Evolutionary conservation across 306 rosid genomes (phyloP).

Genomic region (Mucuna pruriens): DNA sequence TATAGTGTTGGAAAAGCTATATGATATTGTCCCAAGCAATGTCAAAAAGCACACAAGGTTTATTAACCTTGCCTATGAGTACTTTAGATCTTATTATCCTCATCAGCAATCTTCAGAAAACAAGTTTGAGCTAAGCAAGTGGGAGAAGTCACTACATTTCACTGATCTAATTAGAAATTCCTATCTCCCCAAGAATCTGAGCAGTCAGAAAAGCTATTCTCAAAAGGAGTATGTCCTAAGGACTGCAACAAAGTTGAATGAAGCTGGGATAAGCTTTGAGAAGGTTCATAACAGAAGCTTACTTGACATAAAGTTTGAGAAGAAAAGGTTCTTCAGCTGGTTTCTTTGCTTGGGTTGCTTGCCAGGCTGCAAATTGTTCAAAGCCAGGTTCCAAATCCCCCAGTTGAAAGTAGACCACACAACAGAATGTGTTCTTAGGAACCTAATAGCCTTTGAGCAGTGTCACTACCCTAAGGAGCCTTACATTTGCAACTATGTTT

Average conservation of each 20-base stretch:
- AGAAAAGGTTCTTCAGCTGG: conserved; percentile 32
- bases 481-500: conserved; percentile 55
- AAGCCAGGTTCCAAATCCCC: conserved; percentile 42
- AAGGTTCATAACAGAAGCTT: conserved; percentile 10
- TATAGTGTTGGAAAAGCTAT: conserved; percentile 42
- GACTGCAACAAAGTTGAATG: conserved; percentile 43
- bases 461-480: conserved; percentile 52
- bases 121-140: background rate
- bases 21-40: conserved; percentile 25
- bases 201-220: background rate
- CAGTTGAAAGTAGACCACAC: conserved; percentile 35
- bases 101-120: background rate
- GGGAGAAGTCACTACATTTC: conserved; percentile 46
- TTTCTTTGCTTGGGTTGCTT: conserved; percentile 44
- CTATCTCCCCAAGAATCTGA: conserved; percentile 31
- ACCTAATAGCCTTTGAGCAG: conserved; percentile 62
- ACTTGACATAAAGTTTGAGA: conserved; percentile 39
- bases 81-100: conserved; percentile 33
- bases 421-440: conserved; percentile 54
- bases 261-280: conserved; percentile 49
- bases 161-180: conserved; percentile 54
- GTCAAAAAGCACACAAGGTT: background rate
- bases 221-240: conserved; percentile 16
- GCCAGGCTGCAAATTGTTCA: conserved; percentile 5
- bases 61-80: conserved; percentile 31